Base-by-base conservation (phyloP, 768 basidiomycete genomes). In the Pholiota microspora region DNA sequence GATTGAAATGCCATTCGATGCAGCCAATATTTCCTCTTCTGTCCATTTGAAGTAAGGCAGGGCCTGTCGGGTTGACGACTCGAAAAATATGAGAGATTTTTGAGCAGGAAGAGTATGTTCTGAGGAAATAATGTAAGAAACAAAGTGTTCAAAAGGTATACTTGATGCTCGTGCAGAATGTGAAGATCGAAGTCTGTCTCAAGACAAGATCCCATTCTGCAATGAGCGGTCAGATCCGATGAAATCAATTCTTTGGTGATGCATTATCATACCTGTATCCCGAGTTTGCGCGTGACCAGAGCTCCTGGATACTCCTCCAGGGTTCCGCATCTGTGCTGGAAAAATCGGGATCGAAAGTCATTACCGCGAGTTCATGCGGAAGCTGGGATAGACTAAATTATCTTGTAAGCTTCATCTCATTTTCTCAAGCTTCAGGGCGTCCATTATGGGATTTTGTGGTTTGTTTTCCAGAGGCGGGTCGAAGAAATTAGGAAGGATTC, bases 361-460 rank as follows among this genome's bases (percentile, higher is more conserved):
- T 54, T 5, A 65, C 50, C 10, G 61, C 61, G 13, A 73, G 64
- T 52, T 77, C 72, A 27, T 59, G 48, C 6, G 73, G 71, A 25
- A 72, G 54, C 21, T 24, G 35, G 7, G 18, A 32, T n/a, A 35
- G 47, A 16, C 32, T 32, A 24, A 48, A 54, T 25, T 35, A 52
- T 29, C 60, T 57, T 45, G 55, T 50, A 38, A 57, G 56, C 21
- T 64, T 36, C 21, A 56, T 56, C 12, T 68, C 29, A 51, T 44
- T 10, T 58, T 51, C 47, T 70, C 62, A 12, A 70, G 58, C 28
- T 74, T 76, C 21, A 89, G 57, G 15, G 75, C 70, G 38, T 87
- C 83, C 67, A 91, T 72, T 58, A 91, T 89, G 2, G 89, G 89
- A 65, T 92, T 85, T 64, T 91, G 89, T 2, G 89, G 89, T 58